A percentile compares a stretch with the other conserved stretches of the same genome.
These are phyloP conservation scores for Serpula lacrymans DNA, from an alignment of 768 basidiomycete species.

Conservation along the genomic window DNA sequence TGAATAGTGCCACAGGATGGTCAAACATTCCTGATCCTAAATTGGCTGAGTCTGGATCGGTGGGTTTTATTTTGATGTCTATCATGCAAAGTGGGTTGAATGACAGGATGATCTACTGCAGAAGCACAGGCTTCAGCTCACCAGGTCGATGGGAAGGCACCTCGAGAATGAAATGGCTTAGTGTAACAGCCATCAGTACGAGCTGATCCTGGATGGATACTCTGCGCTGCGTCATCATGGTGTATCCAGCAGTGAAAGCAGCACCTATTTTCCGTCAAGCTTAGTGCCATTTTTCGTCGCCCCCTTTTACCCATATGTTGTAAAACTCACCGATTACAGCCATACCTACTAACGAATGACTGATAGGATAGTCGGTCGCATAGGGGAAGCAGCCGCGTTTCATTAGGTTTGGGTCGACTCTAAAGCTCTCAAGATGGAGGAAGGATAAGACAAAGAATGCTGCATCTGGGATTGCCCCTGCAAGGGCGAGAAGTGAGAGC, in stretches of 20 bases:
- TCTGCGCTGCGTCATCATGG: conserved; percentile 12
- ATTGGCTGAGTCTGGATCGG: conserved; percentile 12
- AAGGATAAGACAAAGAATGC: conserved; percentile 26
- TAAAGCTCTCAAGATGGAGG: conserved; percentile 24
- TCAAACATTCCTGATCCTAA: conserved; percentile 24
- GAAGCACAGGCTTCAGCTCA: conserved; percentile 2
- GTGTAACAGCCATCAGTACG: conserved; percentile 13
- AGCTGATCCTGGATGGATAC: conserved; percentile 16
- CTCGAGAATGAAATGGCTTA: conserved; percentile 29
- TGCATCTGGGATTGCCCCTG: conserved; percentile 23
- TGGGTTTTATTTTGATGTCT: conserved; percentile 27
- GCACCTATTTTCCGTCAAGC: no score
- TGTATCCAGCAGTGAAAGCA: conserved; percentile 16
- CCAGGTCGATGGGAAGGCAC: conserved; percentile 25
- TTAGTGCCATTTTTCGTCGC: no score
- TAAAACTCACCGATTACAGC: conserved; percentile 12
- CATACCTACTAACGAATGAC: conserved; percentile 27
- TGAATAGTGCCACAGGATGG: conserved; percentile 18
- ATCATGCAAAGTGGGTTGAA: background rate
- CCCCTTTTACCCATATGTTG: background rate
- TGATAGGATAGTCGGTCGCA: conserved; percentile 29
- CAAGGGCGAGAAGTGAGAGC: conserved; percentile 18
- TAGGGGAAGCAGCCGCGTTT: conserved; percentile 29
- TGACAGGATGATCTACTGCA: background rate
- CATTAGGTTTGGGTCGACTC: conserved; percentile 15